These are phyloP conservation scores for Psilocybe subaeruginosa DNA, from an alignment of 768 basidiomycete genomes.

Conservation along the genomic window DNA sequence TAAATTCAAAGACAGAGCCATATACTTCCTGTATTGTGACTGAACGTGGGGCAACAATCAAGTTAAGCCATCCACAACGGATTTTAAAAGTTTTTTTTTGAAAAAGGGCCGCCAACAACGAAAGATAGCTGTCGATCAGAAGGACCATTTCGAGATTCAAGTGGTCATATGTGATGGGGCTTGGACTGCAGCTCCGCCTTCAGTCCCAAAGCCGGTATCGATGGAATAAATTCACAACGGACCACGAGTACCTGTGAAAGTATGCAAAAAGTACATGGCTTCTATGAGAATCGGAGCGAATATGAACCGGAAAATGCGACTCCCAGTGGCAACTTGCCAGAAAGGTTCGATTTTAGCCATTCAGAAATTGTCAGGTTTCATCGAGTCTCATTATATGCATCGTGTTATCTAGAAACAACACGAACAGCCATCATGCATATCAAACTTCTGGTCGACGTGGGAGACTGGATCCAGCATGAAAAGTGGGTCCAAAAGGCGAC, in stretches of 20 bases:
- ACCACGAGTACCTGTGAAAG: neutral
- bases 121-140: neutral
- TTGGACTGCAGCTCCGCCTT: neutral
- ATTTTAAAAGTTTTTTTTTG: neutral
- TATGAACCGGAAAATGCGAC: neutral
- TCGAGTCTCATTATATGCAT: neutral
- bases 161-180: conserved; percentile 3
- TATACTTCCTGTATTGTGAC: neutral
- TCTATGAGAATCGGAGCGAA: neutral
- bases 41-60: neutral
- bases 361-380: neutral
- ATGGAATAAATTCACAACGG: neutral
- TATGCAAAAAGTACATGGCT: neutral
- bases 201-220: conserved; percentile 2
- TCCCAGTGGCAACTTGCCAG: neutral
- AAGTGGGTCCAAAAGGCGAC: conserved; percentile 2
- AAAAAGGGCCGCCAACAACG: neutral
- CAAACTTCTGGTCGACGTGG: conserved; percentile 3
- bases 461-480: conserved; percentile 1
- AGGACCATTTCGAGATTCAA: neutral
- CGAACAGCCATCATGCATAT: neutral
- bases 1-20: neutral
- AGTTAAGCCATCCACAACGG: neutral
- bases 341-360: neutral
- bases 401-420: neutral